A percentile compares a stretch with the other conserved stretches of the same genome.
These are phyloP conservation scores for Phytophthora cryptogea DNA, from an alignment of 352 stramenopile species.

Conservation along the genomic window DNA sequence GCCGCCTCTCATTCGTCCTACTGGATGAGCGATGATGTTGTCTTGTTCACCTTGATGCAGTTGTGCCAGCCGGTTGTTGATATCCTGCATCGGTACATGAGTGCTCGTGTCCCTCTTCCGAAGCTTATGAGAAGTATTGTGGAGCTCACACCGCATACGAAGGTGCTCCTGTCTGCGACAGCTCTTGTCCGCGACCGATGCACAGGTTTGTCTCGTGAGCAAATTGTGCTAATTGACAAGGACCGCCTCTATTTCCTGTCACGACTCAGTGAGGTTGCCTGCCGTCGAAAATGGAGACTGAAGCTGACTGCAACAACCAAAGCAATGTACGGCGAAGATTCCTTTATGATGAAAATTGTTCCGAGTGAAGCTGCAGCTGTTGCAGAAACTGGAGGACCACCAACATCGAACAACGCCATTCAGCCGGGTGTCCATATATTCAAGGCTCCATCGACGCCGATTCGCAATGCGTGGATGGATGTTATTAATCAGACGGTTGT, in stretches of 20 bases:
- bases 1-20: conserved; percentile 87
- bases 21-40: conserved; percentile 88
- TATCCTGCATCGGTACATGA: conserved; percentile 84
- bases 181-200: conserved; percentile 79
- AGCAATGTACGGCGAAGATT: conserved; percentile 77
- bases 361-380: conserved; percentile 38
- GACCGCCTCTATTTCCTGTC: conserved; percentile 73
- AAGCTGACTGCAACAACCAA: conserved; percentile 54
- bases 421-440: conserved; percentile 50
- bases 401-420: conserved; percentile 25
- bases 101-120: conserved; percentile 66
- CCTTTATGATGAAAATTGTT: conserved; percentile 80
- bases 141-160: conserved; percentile 77
- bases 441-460: conserved; percentile 64
- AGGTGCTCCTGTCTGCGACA: conserved; percentile 67
- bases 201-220: conserved; percentile 76
- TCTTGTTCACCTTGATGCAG: conserved; percentile 88
- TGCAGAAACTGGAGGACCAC: conserved; percentile 20
- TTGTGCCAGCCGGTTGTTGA: conserved; percentile 85
- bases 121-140: conserved; percentile 79
- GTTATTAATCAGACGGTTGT: conserved; percentile 56
- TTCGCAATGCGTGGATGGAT: conserved; percentile 73
- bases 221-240: conserved; percentile 72
- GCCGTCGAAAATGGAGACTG: conserved; percentile 71
- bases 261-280: conserved; percentile 66